Evolutionary conservation across 75 land plant genomes (phyloP).

Genomic region (Selaginella tamariscina): DNA sequence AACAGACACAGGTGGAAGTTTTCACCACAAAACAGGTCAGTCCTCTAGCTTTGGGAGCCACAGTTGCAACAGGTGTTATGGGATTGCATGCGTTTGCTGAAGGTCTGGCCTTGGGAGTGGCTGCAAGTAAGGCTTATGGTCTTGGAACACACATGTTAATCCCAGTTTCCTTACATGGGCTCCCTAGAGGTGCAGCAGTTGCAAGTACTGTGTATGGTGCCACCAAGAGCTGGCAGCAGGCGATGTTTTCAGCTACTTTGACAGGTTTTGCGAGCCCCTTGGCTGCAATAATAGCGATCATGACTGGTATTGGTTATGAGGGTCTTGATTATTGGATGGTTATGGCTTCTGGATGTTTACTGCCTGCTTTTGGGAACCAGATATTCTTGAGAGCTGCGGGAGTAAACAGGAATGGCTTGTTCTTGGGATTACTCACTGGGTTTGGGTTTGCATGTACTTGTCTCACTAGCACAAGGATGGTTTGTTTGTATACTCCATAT

Average conservation of each 20-base stretch:
- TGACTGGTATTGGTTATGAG: constrained; percentile 62
- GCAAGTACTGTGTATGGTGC: constrained; percentile 85
- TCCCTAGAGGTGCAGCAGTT: constrained; percentile 91
- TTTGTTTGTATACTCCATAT: constrained; percentile 90
- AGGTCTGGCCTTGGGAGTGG: constrained; percentile 91
- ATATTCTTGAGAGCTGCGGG: constrained; percentile 41
- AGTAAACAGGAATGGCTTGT: constrained; percentile 19
- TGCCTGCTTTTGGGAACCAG: constrained; percentile 46
- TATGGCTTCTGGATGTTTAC: constrained; percentile 69
- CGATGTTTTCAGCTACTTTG: constrained; percentile 53
- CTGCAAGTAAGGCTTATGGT: constrained; percentile 90
- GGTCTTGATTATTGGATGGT: constrained; percentile 86
- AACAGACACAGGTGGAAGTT: not conserved
- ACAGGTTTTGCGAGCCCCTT: constrained; percentile 74
- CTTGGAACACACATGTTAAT: constrained; percentile 67
- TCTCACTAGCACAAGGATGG: constrained; percentile 64
- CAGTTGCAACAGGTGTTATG: constrained; percentile 52
- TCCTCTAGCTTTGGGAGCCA: constrained; percentile 41
- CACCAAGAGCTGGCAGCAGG: constrained; percentile 52
- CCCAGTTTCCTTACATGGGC: constrained; percentile 80
- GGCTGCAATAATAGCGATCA: constrained; percentile 73
- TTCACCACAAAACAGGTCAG: constrained; percentile 22
- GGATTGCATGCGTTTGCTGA: constrained; percentile 75
- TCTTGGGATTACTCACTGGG: constrained; percentile 52
- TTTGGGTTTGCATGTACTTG: constrained; percentile 51